A percentile compares a stretch with the other conserved stretches of the same genome.
Conservation (phyloP, 441 rosid species). For the Arabidopsis hybrid region DNA sequence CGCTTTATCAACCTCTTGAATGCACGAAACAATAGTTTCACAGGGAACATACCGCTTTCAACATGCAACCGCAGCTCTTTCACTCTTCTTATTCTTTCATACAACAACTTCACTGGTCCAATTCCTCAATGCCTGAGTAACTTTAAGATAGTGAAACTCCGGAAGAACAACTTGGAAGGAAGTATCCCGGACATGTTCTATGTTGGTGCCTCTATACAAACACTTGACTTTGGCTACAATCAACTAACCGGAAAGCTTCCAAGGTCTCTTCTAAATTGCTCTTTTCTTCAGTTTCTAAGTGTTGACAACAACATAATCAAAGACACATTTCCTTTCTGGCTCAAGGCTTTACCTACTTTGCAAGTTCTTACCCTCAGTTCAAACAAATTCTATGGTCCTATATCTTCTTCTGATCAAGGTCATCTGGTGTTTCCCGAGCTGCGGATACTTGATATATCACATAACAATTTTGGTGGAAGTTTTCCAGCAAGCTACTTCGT, state of each 20-base stretch:
- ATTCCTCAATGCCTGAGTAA: conserved; percentile 21
- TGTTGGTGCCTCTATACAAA: conserved; percentile 37
- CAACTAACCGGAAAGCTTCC: conserved; percentile 54
- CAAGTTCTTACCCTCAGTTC: conserved; percentile 56
- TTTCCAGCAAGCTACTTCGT: conserved; percentile 34
- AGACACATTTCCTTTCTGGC: conserved; percentile 59
- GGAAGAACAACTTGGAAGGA: conserved; percentile 20
- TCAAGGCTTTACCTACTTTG: conserved; percentile 50
- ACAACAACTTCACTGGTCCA: conserved; percentile 11
- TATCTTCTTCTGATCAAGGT: conserved; percentile 37
- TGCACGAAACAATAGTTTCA: conserved; percentile 44
- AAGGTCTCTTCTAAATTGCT: conserved; percentile 53
- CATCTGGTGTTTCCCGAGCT: conserved; percentile 54
- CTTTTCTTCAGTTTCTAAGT: conserved; percentile 46
- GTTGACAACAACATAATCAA: conserved; percentile 57
- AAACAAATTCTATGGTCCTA: conserved; percentile 51
- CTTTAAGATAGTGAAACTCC: neutral
- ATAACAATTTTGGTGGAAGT: conserved; percentile 31
- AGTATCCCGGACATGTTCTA: neutral
- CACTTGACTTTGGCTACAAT: conserved; percentile 56
- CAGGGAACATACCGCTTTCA: conserved; percentile 48
- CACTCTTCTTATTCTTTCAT: conserved; percentile 14
- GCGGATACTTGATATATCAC: conserved; percentile 63
- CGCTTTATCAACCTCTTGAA: conserved; percentile 36
- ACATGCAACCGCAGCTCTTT: conserved; percentile 47